Percentiles rank a stretch among this genome's conserved stretches.
Evolutionary conservation across 2,329 filamentous ascomycete genomes (phyloP).

Genomic region (Ophiocordyceps robertsii): DNA sequence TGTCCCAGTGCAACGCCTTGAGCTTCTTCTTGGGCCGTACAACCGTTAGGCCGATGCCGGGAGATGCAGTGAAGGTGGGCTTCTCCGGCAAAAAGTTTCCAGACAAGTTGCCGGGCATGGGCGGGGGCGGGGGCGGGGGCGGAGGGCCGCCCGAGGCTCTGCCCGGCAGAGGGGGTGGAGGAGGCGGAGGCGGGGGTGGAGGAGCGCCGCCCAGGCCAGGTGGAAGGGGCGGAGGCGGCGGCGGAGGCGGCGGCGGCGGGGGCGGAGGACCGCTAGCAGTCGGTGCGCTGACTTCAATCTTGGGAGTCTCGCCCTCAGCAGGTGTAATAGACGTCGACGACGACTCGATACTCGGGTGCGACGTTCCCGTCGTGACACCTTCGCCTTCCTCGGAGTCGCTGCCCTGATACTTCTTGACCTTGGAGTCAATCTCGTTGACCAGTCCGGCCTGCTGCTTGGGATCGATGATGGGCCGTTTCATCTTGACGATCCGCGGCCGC

Average conservation of each 20-base stretch:
- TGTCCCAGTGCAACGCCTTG: slow-evolving; percentile 98
- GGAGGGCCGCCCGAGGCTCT: slow-evolving; percentile 17
- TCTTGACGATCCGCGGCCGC: slow-evolving; percentile 66
- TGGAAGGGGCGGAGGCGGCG: slow-evolving; percentile 20
- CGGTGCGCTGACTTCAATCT: slow-evolving; percentile 41
- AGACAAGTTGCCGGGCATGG: slow-evolving; percentile 54
- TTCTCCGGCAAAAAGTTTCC: slow-evolving; percentile 64
- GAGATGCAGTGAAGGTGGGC: slow-evolving; percentile 37
- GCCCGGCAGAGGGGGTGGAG: slow-evolving; percentile 26
- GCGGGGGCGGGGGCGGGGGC: slow-evolving; percentile 44
- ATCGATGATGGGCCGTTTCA: slow-evolving; percentile 55
- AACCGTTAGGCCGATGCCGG: slow-evolving; percentile 57
- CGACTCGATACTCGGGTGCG: slow-evolving; percentile 61
- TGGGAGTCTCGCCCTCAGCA: slow-evolving; percentile 44
- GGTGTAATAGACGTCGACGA: slow-evolving; percentile 56
- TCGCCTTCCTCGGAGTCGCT: slow-evolving; percentile 60
- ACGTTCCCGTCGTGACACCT: slow-evolving; percentile 58
- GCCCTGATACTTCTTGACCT: slow-evolving; percentile 58
- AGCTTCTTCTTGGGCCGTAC: slow-evolving; percentile 97
- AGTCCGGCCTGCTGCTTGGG: slow-evolving; percentile 54
- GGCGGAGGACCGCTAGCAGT: slow-evolving; percentile 7
- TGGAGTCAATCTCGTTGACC: slow-evolving; percentile 58
- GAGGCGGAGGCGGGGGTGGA: slow-evolving; percentile 23
- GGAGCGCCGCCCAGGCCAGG: slow-evolving; percentile 23
- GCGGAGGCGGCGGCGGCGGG: slow-evolving; percentile 24